Evolutionary conservation across 441 rosid species (phyloP).

Genomic region (Jatropha multifida): DNA sequence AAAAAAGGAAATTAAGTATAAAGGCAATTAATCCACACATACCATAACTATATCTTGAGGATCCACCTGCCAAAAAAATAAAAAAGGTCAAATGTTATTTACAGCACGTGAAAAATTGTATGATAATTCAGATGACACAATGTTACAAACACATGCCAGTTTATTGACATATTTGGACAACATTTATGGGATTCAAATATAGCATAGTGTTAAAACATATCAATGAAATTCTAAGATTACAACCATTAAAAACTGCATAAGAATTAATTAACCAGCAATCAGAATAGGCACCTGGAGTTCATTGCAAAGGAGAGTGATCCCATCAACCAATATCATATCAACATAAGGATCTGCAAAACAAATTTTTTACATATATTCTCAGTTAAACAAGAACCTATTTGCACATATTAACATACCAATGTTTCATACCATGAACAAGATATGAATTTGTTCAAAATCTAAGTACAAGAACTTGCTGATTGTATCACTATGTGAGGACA

Average conservation of each 20-base stretch:
- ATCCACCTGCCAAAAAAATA: slow-evolving; percentile 64
- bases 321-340: slow-evolving; percentile 90
- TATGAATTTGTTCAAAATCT: not conserved
- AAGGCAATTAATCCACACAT: slow-evolving; percentile 31
- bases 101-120: not conserved
- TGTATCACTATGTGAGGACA: not conserved
- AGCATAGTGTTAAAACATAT: not conserved
- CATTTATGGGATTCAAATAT: not conserved
- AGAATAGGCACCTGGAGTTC: slow-evolving; percentile 70
- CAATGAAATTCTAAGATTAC: slow-evolving; percentile 8
- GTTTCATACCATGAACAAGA: not conserved
- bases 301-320: slow-evolving; percentile 81
- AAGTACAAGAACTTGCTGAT: not conserved
- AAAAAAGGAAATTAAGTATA: not conserved
- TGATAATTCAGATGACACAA: not conserved
- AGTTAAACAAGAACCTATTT: slow-evolving; percentile 9
- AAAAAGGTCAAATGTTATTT: slow-evolving; percentile 3
- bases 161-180: not conserved
- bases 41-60: slow-evolving; percentile 99
- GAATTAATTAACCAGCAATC: not conserved
- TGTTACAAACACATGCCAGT: not conserved
- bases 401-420: not conserved
- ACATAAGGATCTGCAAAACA: slow-evolving; percentile 60
- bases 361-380: slow-evolving; percentile 17
- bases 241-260: slow-evolving; percentile 4